Percentiles rank a stretch among this genome's conserved stretches.
These are phyloP conservation scores for Physcia stellaris DNA, from an alignment of 495 filamentous ascomycete species.

Conservation along the genomic window DNA sequence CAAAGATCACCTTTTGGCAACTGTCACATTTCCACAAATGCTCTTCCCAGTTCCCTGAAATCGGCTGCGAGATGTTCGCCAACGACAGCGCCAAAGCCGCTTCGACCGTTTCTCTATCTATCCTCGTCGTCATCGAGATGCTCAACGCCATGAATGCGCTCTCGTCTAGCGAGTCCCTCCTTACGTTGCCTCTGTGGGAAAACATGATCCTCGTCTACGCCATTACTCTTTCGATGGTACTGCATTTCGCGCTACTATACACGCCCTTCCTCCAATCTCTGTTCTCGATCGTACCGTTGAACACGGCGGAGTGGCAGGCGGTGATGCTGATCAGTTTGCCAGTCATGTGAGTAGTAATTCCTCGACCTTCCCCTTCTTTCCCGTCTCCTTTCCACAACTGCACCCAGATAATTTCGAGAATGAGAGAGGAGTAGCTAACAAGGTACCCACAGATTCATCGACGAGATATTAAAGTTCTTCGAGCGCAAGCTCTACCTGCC, in stretches of 20 bases:
- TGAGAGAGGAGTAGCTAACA: background rate
- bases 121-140: slow-evolving; percentile 98
- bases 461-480: slow-evolving; percentile 72
- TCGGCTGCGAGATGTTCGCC: slow-evolving; percentile 88
- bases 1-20: slow-evolving; percentile 86
- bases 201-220: slow-evolving; percentile 97
- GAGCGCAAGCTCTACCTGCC: slow-evolving; percentile 50
- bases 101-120: slow-evolving; percentile 86
- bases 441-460: slow-evolving; percentile 52
- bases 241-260: slow-evolving; percentile 93
- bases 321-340: slow-evolving; percentile 80
- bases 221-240: slow-evolving; percentile 83
- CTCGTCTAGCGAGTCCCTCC: slow-evolving; percentile 83
- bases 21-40: slow-evolving; percentile 91
- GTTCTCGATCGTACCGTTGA: slow-evolving; percentile 83
- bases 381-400: background rate
- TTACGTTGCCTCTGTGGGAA: slow-evolving; percentile 87
- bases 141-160: slow-evolving; percentile 98
- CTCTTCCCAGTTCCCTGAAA: slow-evolving; percentile 70
- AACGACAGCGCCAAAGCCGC: slow-evolving; percentile 83
- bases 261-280: slow-evolving; percentile 76
- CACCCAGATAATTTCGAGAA: background rate
- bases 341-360: slow-evolving; percentile 62
- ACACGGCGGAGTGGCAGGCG: slow-evolving; percentile 86
- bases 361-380: background rate